phyloP scores from a whole-genome alignment of 805 yeast species.

The Candida tallmaniae region DNA sequence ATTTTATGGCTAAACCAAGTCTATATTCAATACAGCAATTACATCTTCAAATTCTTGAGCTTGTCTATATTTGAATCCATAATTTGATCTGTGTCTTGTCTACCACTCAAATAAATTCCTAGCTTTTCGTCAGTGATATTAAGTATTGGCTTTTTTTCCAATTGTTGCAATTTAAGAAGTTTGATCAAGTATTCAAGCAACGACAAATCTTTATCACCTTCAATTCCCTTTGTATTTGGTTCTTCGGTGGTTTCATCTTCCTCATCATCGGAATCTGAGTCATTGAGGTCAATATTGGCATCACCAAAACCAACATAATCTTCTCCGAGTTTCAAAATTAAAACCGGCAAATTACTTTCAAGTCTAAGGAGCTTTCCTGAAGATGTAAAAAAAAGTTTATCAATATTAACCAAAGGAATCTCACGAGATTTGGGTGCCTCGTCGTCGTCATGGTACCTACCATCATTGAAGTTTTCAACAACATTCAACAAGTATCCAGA shows the following conservation, averaged over 20 bases:
- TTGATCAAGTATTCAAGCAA: conserved; percentile 62
- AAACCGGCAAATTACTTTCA: conserved; percentile 63
- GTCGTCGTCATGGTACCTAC: conserved; percentile 61
- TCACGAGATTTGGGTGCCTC: conserved; percentile 34
- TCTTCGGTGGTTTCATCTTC: conserved; percentile 18
- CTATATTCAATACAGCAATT: too few relatives aligned
- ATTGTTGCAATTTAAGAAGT: conserved; percentile 54
- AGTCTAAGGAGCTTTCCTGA: conserved; percentile 62
- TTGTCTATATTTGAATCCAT: conserved; percentile 32
- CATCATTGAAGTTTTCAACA: conserved; percentile 62
- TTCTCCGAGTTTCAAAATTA: conserved; percentile 48
- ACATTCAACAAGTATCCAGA: conserved; percentile 42
- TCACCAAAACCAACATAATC: conserved; percentile 51
- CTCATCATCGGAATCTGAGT: conserved; percentile 22
- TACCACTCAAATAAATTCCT: conserved; percentile 42
- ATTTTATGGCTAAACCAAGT: too few relatives aligned
- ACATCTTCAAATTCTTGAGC: conserved; percentile 20
- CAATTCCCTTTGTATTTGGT: not conserved
- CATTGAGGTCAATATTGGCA: conserved; percentile 13
- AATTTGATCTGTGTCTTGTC: conserved; percentile 1
- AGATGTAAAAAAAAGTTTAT: conserved; percentile 60
- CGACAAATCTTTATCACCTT: conserved; percentile 29
- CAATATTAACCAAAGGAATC: conserved; percentile 38
- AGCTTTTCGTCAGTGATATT: conserved; percentile 64
- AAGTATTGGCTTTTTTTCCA: conserved; percentile 50